Evolutionary conservation across 1,284 basidiomycete species (phyloP), one percentile per base, ranked within the genome.

Genomic region (Ceratobasidium papillatum): DNA sequence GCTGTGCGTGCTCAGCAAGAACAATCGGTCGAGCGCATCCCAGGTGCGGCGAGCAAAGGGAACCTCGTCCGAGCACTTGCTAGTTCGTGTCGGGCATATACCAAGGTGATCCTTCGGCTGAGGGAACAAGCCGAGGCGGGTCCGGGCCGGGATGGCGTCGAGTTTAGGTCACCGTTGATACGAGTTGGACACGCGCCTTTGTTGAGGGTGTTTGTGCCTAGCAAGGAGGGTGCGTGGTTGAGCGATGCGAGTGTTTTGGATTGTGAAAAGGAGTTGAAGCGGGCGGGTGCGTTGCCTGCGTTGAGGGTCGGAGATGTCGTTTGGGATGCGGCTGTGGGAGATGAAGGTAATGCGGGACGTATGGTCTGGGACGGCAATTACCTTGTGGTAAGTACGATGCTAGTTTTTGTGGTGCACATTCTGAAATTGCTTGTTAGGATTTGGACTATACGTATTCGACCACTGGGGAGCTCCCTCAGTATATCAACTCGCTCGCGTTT

Each of bases 331-430:
- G 93, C 92, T 1, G 90, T 92, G 0, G 91, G 91, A 2, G 92
- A 94, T 78, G 92, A 94, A 80, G 91, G 90, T 0, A 94, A 94
- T 80, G 84, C 89, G 1, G 93, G 93, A 17, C 82, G 91, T 77
- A 80, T 94, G 81, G 84, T 94, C 9, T 94, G 92, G 91, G 93
- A 94, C 80, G 93, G 92, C 32, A 88, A 87, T 76, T 94, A 93
- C 82, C 85, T 94, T 9, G 88, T 94, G 78, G 92, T 94, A 79
- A 82, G 86, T 84, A 14, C 36, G 25, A 30, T 43, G 59, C 43
- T 69, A n/a, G 7, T 30, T 45, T 74, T 22, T 25, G 41, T 25
- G 34, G 9, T 22, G 27, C 8, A 51, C 17, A 7, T 11, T 27
- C 64, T 71, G 14, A 74, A 32, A 61, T 4, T 61, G 25, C 63